These are phyloP conservation scores for Suillus variegatus DNA, from an alignment of 768 basidiomycete genomes.

Conservation along the genomic window DNA sequence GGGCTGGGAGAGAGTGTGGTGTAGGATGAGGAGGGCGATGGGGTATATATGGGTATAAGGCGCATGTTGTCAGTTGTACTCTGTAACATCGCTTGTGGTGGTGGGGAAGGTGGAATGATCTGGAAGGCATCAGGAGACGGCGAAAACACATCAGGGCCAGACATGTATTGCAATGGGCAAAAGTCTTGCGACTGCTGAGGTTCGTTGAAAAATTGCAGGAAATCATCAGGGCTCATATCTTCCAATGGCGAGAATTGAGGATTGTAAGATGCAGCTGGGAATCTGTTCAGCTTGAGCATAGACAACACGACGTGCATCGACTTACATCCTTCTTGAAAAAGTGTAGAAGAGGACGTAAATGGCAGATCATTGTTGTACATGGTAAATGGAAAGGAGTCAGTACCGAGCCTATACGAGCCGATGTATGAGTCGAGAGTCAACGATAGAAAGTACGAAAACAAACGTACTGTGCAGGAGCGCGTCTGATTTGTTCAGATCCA, in stretches of 20 bases:
- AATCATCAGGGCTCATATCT: neutral
- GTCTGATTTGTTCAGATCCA: neutral
- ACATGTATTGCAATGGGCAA: conserved; percentile 4
- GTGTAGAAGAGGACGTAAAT: neutral
- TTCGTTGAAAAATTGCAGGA: neutral
- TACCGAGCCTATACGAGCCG: neutral
- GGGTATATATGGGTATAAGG: conserved; percentile 4
- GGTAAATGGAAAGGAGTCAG: neutral
- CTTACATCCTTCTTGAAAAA: conserved; percentile 1
- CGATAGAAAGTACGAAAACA: neutral
- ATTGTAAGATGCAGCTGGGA: neutral
- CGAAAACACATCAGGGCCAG: neutral
- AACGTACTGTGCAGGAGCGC: neutral
- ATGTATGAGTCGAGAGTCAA: neutral
- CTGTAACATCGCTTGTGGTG: neutral
- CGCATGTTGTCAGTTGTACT: neutral
- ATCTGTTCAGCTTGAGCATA: neutral
- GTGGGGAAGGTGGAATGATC: neutral
- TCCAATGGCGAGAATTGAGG: neutral
- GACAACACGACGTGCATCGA: neutral
- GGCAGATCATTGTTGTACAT: neutral
- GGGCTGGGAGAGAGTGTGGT: conserved; percentile 25
- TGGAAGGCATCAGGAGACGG: conserved; percentile 12
- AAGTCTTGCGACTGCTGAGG: neutral
- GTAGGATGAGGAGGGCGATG: conserved; percentile 29